phyloP scores from a whole-genome alignment of 805 yeast genomes.

The Nakazawaea ernobii region DNA sequence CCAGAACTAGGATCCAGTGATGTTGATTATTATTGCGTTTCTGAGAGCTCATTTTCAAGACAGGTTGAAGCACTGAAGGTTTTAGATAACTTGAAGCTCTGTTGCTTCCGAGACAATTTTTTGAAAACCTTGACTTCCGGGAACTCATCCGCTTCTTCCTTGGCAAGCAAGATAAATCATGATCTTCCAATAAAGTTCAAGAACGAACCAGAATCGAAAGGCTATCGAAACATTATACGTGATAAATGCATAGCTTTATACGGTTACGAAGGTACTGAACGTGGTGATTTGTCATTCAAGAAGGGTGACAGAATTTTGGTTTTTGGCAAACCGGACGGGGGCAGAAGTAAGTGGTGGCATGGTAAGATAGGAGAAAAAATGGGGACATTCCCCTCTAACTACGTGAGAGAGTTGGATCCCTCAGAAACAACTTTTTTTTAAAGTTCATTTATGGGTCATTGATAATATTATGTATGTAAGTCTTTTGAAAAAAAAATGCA shows the following conservation, averaged over 20 bases:
- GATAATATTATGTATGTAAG: too few species aligned
- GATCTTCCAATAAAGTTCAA: too few species aligned
- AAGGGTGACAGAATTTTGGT: conserved; percentile 38
- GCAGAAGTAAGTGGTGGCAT: conserved; percentile 44
- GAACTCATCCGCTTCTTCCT: neutral
- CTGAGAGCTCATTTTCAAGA: conserved; percentile 12
- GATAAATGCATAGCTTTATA: conserved; percentile 33
- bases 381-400: conserved; percentile 44
- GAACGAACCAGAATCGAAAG: neutral
- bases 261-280: conserved; percentile 28
- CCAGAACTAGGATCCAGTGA: neutral
- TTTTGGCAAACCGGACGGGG: conserved; percentile 22
- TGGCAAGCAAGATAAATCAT: too few species aligned
- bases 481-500: too few species aligned
- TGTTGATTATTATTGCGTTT: neutral
- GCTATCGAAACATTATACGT: neutral
- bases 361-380: conserved; percentile 33
- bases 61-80: conserved; percentile 9
- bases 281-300: conserved; percentile 37
- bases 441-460: too few species aligned
- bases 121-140: conserved; percentile 12
- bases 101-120: conserved; percentile 22
- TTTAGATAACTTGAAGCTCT: conserved; percentile 19
- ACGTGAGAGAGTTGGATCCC: conserved; percentile 20
- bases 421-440: too few species aligned